phyloP scores from a whole-genome alignment of 345 rosid species.

The Hibiscus mutabilis region DNA sequence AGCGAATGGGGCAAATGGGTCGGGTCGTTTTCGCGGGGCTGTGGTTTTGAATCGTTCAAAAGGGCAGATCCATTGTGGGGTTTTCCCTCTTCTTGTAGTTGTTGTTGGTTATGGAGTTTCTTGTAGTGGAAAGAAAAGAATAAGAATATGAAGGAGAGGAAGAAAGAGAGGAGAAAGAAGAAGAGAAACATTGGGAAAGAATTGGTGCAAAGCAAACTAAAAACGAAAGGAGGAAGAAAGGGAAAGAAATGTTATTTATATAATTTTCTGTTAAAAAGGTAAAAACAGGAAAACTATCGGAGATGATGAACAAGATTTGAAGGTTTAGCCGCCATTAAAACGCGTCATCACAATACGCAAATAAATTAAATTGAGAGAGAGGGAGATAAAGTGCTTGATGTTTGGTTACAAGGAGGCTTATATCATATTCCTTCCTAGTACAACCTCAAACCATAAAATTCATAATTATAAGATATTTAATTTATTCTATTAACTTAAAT shows the following conservation, averaged over 20 bases:
- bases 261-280: neutral
- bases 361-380: neutral
- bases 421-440: neutral
- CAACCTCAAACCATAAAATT: no score
- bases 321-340: slow-evolving; percentile 42
- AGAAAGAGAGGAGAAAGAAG: slow-evolving; percentile 31
- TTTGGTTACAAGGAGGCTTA: neutral
- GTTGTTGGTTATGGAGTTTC: slow-evolving; percentile 18
- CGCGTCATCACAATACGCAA: slow-evolving; percentile 22
- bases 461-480: no score
- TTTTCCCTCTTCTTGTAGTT: neutral
- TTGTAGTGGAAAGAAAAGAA: slow-evolving; percentile 29
- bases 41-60: slow-evolving; percentile 15
- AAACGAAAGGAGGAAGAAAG: no score
- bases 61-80: slow-evolving; percentile 24
- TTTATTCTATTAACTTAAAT: no score
- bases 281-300: neutral
- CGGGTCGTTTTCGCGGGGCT: slow-evolving; percentile 22
- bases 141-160: slow-evolving; percentile 36
- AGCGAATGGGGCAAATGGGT: slow-evolving; percentile 44
- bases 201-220: neutral
- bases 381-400: neutral
- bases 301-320: neutral
- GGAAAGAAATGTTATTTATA: neutral
- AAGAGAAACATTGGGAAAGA: slow-evolving; percentile 31